Conservation (phyloP, 495 filamentous ascomycete species). For the Acidiella bohemica region DNA sequence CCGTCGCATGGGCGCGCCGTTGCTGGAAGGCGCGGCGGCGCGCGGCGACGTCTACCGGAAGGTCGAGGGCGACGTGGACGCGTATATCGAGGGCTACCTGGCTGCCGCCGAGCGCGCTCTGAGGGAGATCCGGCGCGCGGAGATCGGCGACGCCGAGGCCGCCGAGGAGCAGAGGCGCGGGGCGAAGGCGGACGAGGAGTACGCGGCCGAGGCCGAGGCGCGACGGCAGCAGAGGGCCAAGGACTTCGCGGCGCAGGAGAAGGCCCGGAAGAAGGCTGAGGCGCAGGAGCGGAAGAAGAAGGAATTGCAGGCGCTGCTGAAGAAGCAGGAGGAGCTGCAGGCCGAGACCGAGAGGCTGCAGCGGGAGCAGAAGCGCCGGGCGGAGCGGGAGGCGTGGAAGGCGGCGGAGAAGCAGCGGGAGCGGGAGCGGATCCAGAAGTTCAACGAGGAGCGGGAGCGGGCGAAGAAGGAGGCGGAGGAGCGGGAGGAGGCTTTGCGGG, state of each 20-base stretch:
- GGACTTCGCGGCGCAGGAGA: constrained; percentile 48
- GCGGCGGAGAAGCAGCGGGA: constrained; percentile 20
- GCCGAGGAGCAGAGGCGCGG: constrained; percentile 53
- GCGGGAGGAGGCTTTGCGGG: constrained; percentile 8
- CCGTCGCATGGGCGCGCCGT: constrained; percentile 61
- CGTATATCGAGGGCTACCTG: constrained; percentile 51
- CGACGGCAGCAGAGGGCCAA: constrained; percentile 51
- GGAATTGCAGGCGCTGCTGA: constrained; percentile 47
- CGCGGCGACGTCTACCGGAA: constrained; percentile 67
- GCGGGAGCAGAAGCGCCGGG: constrained; percentile 24
- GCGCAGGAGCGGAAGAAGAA: constrained; percentile 43
- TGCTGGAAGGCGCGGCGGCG: constrained; percentile 79
- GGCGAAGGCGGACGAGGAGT: constrained; percentile 71
- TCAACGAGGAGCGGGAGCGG: constrained; percentile 21
- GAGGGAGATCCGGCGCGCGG: constrained; percentile 52
- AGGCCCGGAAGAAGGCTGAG: constrained; percentile 47
- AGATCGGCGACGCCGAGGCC: constrained; percentile 63
- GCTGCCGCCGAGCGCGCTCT: constrained; percentile 50
- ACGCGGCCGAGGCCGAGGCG: constrained; percentile 56
- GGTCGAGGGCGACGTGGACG: constrained; percentile 52
- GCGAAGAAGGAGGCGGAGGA: constrained; percentile 20
- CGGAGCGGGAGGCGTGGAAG: constrained; percentile 22
- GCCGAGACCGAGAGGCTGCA: constrained; percentile 16
- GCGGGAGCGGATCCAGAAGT: constrained; percentile 17
- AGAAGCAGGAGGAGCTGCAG: constrained; percentile 37